Evolutionary conservation across 768 basidiomycete genomes (phyloP), one percentile per base, ranked within the genome.

Genomic region (Boletellus emodensis): DNA sequence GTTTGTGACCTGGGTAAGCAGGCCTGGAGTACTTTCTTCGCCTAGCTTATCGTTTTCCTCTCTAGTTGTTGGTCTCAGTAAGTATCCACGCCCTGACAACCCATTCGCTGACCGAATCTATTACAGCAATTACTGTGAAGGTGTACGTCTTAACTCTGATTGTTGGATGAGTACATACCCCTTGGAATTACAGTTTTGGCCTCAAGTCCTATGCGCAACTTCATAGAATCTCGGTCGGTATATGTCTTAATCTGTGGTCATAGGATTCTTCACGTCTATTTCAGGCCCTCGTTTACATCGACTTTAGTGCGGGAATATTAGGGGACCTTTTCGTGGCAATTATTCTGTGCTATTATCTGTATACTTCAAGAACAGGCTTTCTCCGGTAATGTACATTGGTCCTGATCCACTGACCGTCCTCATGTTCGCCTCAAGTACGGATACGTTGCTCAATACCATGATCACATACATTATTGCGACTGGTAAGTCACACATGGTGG

Each of bases 391-490:
- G n/a, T 28, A 28, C 26, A 28, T 28, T 8, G 4, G 4, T 28
- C 8, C 26, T 28, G 4, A 4, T 28, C 26, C 8, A 28, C 26
- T 28, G 26, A 4, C 8, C 8, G 26, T 28, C 26, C 26, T 28
- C 26, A 28, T 32, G n/a, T n/a, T n/a, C n/a, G n/a, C n/a, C n/a
- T n/a, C n/a, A n/a, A n/a, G n/a, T n/a, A n/a, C n/a, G n/a, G 76
- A 84, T 46, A 71, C 74, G 2, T 53, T 82, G 9, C 69, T 82
- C 45, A 71, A 68, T 12, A 59, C 68, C 1, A 70, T 84, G 4
- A 74, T 83, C 61, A 38, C 71, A 28, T 83, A 80, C 51, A 71
- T 76, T 2, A 69, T 83, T 46, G 81, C 82, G 53, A 84, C 82
- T 0, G 81, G 82, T 58, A 53, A 73, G 55, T 18, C 9, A 14